These are phyloP conservation scores for Lachancea cidri DNA, from an alignment of 805 yeast species.

Conservation along the genomic window DNA sequence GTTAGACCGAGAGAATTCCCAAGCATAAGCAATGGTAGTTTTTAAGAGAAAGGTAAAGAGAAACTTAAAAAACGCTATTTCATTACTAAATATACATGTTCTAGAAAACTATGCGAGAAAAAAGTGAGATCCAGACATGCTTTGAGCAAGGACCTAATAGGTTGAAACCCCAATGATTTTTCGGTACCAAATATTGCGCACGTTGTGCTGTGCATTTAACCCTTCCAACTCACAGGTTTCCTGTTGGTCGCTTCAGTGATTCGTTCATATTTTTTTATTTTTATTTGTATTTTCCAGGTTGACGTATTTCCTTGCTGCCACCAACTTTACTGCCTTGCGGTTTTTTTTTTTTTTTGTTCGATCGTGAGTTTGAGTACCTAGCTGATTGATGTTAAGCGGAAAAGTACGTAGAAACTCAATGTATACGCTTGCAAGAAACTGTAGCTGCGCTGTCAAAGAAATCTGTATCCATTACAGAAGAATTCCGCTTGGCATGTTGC, in stretches of 20 bases:
- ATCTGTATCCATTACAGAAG: conserved; percentile 24
- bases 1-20: too few species aligned
- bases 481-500: conserved; percentile 23
- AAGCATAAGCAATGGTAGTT: too few species aligned
- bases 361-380: too few species aligned
- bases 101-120: neutral
- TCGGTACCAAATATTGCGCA: too few species aligned
- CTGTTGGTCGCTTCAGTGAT: neutral
- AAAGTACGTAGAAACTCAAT: neutral
- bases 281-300: too few species aligned
- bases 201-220: too few species aligned
- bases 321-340: too few species aligned
- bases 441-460: conserved; percentile 16
- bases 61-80: neutral
- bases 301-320: too few species aligned
- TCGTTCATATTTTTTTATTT: neutral
- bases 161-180: neutral
- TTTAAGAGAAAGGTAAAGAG: neutral
- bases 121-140: neutral
- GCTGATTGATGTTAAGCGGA: neutral
- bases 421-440: conserved; percentile 4
- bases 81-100: neutral
- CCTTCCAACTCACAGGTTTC: too few species aligned
- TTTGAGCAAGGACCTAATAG: neutral
- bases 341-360: too few species aligned